Evolutionary conservation across 2,329 filamentous ascomycete species (phyloP).

Genomic region (Sphaerostilbella broomeana): DNA sequence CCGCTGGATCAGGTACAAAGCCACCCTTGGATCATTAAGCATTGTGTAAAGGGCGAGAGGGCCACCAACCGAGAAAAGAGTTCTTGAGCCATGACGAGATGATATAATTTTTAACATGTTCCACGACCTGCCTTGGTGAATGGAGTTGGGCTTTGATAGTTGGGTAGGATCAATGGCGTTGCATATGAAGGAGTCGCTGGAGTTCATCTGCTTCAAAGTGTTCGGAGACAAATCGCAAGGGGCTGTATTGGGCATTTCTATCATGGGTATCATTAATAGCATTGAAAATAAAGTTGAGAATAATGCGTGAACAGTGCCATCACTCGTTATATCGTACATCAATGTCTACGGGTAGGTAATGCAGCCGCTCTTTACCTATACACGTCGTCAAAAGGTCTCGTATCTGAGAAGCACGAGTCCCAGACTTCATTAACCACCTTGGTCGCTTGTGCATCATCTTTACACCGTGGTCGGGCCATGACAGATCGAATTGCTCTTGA

Average conservation of each 20-base stretch:
- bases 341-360: conserved; percentile 9
- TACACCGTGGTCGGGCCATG: conserved; percentile 68
- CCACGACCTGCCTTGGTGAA: conserved; percentile 6
- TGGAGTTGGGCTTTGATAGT: conserved; percentile 5
- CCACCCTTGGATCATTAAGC: conserved; percentile 96
- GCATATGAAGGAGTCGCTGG: conserved; percentile 21
- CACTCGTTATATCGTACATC: conserved; percentile 21
- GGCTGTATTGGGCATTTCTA: conserved; percentile 10
- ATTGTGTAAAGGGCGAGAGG: conserved; percentile 66
- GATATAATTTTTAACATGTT: conserved; percentile 11
- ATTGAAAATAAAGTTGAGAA: conserved; percentile 13
- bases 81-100: conserved; percentile 18
- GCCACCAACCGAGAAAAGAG: conserved; percentile 44
- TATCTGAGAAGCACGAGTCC: conserved; percentile 94
- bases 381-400: conserved; percentile 92
- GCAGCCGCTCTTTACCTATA: conserved; percentile 56
- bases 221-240: too few relatives aligned
- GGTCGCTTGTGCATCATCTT: conserved; percentile 77
- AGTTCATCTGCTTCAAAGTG: conserved; percentile 8
- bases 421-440: conserved; percentile 96
- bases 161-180: conserved; percentile 13
- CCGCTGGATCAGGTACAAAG: conserved; percentile 79
- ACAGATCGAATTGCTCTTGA: conserved; percentile 74
- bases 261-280: conserved; percentile 15
- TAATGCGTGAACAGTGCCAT: conserved; percentile 14